Evolutionary conservation across 805 yeast genomes (phyloP).

Genomic region (Maudiozyma serrabonitensis): DNA sequence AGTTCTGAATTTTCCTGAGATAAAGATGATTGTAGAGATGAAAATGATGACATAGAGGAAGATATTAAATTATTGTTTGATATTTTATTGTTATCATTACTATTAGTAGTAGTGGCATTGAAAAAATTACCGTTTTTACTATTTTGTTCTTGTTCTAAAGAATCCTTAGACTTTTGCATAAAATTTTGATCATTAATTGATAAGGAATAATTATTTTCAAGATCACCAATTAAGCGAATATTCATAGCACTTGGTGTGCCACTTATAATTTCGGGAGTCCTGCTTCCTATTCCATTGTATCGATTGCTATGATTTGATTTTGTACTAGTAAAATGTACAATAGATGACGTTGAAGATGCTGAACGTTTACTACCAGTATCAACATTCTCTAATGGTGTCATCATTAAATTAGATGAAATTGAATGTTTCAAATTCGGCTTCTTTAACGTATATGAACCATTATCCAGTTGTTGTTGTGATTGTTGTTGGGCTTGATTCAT

Average conservation of each 20-base stretch:
- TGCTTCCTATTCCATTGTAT: background rate
- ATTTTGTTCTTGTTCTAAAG: background rate
- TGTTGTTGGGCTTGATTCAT: slow-evolving; percentile 12
- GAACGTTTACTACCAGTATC: background rate
- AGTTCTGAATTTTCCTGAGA: background rate
- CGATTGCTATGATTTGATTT: background rate
- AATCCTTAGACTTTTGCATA: background rate
- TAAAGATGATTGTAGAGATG: background rate
- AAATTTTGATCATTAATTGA: background rate
- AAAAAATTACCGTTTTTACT: background rate
- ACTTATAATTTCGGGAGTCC: background rate
- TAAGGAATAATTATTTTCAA: background rate
- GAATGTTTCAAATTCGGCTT: background rate
- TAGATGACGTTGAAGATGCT: background rate
- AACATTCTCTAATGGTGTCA: background rate
- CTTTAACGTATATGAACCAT: background rate
- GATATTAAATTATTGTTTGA: background rate
- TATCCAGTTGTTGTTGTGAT: slow-evolving; percentile 5
- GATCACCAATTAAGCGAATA: background rate
- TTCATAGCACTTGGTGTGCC: background rate
- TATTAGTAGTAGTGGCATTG: background rate
- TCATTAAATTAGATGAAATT: slow-evolving; percentile 1
- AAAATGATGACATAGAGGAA: background rate
- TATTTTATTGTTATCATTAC: background rate
- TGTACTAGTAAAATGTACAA: background rate